These are phyloP conservation scores for Aspergillus fijiensis DNA, from an alignment of 2,329 filamentous ascomycete species.

Conservation along the genomic window DNA sequence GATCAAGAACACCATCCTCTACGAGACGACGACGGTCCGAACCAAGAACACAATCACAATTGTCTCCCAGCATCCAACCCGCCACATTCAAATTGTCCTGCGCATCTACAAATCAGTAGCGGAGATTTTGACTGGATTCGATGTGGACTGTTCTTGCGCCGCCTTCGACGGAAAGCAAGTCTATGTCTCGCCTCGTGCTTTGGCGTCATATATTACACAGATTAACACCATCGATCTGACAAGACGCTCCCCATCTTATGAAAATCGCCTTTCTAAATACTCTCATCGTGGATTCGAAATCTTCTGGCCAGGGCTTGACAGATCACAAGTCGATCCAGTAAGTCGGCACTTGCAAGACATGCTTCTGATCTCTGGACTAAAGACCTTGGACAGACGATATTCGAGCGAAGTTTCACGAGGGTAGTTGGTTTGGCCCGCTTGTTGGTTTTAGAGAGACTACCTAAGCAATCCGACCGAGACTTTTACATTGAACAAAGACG, in stretches of 20 bases:
- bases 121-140: conserved; percentile 84
- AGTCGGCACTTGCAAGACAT: background rate
- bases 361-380: background rate
- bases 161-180: conserved; percentile 81
- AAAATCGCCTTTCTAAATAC: conserved; percentile 83
- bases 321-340: conserved; percentile 70
- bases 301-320: conserved; percentile 73
- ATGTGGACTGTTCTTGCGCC: conserved; percentile 79
- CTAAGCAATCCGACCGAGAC: conserved; percentile 66
- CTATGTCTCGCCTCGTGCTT: conserved; percentile 72
- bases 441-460: conserved; percentile 75
- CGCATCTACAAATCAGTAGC: conserved; percentile 81
- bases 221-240: conserved; percentile 77
- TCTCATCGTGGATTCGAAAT: conserved; percentile 82
- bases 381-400: conserved; percentile 61
- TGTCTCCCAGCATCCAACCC: conserved; percentile 76
- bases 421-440: conserved; percentile 76
- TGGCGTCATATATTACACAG: conserved; percentile 79
- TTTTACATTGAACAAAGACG: conserved; percentile 69
- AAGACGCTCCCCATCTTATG: conserved; percentile 79
- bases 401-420: conserved; percentile 73
- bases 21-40: conserved; percentile 79
- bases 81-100: conserved; percentile 82
- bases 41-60: conserved; percentile 89
- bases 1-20: conserved; percentile 74